phyloP scores from a whole-genome alignment of 306 rosid species.

The Cyclanthera cordifolia region DNA sequence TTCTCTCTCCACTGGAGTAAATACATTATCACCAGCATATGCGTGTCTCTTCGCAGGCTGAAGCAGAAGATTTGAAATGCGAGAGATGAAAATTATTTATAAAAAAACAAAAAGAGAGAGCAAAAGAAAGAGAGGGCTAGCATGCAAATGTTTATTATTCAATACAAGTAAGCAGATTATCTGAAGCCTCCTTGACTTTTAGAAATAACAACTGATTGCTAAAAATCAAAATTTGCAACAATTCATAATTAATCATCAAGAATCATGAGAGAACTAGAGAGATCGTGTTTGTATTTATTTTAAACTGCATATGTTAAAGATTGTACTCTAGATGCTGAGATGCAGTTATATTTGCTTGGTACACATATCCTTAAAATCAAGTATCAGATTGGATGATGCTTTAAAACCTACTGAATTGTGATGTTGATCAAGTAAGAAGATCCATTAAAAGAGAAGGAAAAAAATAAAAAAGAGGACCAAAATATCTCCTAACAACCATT shows the following conservation, averaged over 20 bases:
- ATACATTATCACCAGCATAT: slow-evolving; percentile 65
- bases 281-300: not conserved
- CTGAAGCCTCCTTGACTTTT: not conserved
- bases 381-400: no score
- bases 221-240: not conserved
- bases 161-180: not conserved
- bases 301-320: not conserved
- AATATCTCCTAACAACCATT: not conserved
- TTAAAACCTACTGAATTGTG: not conserved
- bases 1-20: slow-evolving; percentile 85
- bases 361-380: not conserved
- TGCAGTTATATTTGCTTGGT: not conserved
- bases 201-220: not conserved
- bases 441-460: not conserved
- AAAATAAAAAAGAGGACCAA: not conserved
- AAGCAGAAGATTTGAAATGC: slow-evolving; percentile 11
- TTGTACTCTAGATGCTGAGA: not conserved
- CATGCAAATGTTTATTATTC: not conserved
- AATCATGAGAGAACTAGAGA: not conserved
- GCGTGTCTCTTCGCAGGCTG: slow-evolving; percentile 85
- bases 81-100: not conserved
- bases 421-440: not conserved
- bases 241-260: not conserved
- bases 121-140: not conserved
- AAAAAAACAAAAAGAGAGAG: no score